Percentiles rank a stretch among this genome's conserved stretches.
These are phyloP conservation scores for Oidiodendron maius DNA, from an alignment of 495 filamentous ascomycete species.

Conservation along the genomic window DNA sequence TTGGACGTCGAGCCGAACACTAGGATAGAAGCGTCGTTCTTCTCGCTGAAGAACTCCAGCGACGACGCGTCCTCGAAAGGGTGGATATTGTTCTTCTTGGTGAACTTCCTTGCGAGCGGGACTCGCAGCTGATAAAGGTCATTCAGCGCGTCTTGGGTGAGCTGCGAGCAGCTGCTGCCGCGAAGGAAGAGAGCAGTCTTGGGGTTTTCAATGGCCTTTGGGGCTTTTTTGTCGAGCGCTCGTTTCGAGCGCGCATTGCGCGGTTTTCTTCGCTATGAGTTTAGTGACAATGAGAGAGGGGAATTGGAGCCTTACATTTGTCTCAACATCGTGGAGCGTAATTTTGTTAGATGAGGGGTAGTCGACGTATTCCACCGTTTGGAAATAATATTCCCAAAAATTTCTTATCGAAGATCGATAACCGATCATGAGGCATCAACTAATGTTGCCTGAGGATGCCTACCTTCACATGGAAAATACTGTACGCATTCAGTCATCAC, in stretches of 20 bases:
- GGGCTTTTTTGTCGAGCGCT: slow-evolving; percentile 80
- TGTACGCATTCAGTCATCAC: neutral
- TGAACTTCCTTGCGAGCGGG: slow-evolving; percentile 77
- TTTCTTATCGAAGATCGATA: slow-evolving; percentile 10
- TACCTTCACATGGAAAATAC: slow-evolving; percentile 14
- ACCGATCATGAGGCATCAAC: slow-evolving; percentile 9
- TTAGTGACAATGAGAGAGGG: too few relatives aligned
- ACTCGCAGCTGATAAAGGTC: slow-evolving; percentile 79
- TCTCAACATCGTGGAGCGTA: slow-evolving; percentile 38
- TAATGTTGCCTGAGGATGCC: neutral
- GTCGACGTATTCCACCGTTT: neutral
- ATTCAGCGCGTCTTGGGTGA: slow-evolving; percentile 71
- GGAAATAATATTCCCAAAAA: neutral
- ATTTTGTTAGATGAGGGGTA: slow-evolving; percentile 9
- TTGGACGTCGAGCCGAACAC: slow-evolving; percentile 80
- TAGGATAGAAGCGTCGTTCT: slow-evolving; percentile 83
- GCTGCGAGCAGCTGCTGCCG: slow-evolving; percentile 70
- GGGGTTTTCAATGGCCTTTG: slow-evolving; percentile 81
- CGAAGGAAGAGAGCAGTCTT: slow-evolving; percentile 83
- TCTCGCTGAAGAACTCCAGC: slow-evolving; percentile 87
- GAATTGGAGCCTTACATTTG: slow-evolving; percentile 35
- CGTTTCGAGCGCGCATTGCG: slow-evolving; percentile 91
- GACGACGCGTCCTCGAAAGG: slow-evolving; percentile 87
- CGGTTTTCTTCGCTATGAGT: slow-evolving; percentile 71
- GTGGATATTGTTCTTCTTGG: slow-evolving; percentile 89